Percentiles rank a stretch among this genome's conserved stretches.
phyloP scores from a whole-genome alignment of 192 early-diverging fungal species.

The Coemansia sp. region DNA sequence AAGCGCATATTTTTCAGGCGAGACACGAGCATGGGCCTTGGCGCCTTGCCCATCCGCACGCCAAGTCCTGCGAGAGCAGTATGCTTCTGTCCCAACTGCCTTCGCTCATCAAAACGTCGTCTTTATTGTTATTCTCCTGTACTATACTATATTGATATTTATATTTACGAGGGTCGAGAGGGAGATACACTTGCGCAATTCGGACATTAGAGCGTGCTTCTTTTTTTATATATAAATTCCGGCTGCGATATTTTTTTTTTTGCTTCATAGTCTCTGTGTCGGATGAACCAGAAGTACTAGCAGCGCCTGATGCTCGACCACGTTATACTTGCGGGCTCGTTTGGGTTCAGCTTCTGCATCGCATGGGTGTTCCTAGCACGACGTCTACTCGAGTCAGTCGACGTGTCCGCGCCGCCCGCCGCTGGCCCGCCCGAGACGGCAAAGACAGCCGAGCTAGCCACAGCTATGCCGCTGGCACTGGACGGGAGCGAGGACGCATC shows the following conservation, averaged over 20 bases:
- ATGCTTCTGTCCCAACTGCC: no score
- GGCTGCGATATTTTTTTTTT: no score
- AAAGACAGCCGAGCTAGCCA: constrained; percentile 38
- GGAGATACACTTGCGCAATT: no score
- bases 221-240: no score
- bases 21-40: not conserved
- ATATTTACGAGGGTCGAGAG: no score
- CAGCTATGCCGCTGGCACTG: constrained; percentile 36
- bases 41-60: no score
- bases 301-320: constrained; percentile 46
- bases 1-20: not conserved
- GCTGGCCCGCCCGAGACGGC: constrained; percentile 31
- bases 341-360: constrained; percentile 69
- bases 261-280: no score
- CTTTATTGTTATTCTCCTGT: no score
- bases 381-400: constrained; percentile 72
- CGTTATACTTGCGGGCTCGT: constrained; percentile 63
- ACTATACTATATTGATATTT: no score
- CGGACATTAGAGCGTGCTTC: no score
- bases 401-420: constrained; percentile 44
- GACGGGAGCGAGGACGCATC: constrained; percentile 1
- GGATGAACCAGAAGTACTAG: constrained; percentile 3
- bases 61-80: not conserved
- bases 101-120: no score
- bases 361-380: constrained; percentile 73